Percentiles rank a stretch among this genome's conserved stretches.
phyloP scores from a whole-genome alignment of 2,329 filamentous ascomycete species.

The Colletotrichum theobromicola region DNA sequence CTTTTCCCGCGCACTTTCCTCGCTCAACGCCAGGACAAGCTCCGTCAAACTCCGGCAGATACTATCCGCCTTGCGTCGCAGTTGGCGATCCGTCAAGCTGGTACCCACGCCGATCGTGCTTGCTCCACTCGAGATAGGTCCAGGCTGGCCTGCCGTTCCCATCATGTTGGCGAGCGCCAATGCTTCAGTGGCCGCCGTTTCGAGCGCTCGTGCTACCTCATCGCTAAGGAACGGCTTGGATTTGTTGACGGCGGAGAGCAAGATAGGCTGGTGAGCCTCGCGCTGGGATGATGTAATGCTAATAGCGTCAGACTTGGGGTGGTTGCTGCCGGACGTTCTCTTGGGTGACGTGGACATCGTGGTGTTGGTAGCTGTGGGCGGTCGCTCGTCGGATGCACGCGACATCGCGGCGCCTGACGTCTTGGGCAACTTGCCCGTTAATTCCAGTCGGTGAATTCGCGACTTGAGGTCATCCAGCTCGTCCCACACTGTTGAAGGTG shows the following conservation, averaged over 20 bases:
- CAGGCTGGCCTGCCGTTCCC: conserved; percentile 71
- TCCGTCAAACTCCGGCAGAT: conserved; percentile 94
- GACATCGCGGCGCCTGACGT: conserved; percentile 83
- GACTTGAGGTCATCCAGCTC: conserved; percentile 96
- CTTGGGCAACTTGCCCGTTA: conserved; percentile 85
- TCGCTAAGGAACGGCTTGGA: conserved; percentile 72
- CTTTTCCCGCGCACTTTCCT: conserved; percentile 52
- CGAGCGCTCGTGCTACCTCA: conserved; percentile 79
- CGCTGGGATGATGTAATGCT: conserved; percentile 47
- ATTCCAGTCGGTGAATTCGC: conserved; percentile 85
- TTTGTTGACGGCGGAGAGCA: conserved; percentile 82
- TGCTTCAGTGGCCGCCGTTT: conserved; percentile 83
- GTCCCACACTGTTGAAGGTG: conserved; percentile 95
- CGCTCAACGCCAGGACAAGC: conserved; percentile 83
- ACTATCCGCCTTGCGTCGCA: conserved; percentile 89
- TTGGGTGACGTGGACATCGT: conserved; percentile 92
- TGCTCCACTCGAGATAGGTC: conserved; percentile 70
- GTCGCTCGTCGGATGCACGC: conserved; percentile 77
- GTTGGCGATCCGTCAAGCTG: conserved; percentile 77
- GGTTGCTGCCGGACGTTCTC: conserved; percentile 59
- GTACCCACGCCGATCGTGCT: conserved; percentile 62
- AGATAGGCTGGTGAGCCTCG: conserved; percentile 72
- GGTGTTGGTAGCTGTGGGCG: conserved; percentile 90
- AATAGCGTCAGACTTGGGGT: conserved; percentile 49
- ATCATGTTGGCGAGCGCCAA: conserved; percentile 80